Evolutionary conservation across 306 rosid genomes (phyloP).

Genomic region (Begonia loranthoides): DNA sequence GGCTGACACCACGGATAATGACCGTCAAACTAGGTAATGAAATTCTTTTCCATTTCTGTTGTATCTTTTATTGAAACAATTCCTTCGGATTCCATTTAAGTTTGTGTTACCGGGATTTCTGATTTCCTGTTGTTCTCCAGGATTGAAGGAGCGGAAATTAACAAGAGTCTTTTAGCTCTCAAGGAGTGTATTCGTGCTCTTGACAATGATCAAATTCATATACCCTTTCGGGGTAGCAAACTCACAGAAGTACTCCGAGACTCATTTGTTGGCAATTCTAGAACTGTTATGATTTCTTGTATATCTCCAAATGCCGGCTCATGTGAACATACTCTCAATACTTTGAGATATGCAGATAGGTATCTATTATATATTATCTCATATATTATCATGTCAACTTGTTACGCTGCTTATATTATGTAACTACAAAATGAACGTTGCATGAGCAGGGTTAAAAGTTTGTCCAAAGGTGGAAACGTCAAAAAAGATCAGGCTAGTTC

Average conservation of each 20-base stretch:
- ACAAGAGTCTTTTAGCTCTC: constrained; percentile 92
- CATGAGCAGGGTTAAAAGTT: constrained; percentile 80
- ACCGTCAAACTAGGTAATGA: constrained; percentile 85
- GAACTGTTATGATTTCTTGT: constrained; percentile 95
- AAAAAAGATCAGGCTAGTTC: constrained; percentile 67
- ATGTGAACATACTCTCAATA: constrained; percentile 90
- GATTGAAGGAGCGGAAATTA: constrained; percentile 97
- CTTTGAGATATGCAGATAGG: constrained; percentile 98
- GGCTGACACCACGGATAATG: constrained; percentile 98
- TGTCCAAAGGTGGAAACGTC: constrained; percentile 78
- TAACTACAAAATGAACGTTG: constrained; percentile 14
- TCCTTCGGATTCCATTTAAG: not conserved
- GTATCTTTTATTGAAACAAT: not conserved
- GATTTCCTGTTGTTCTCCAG: constrained; percentile 18
- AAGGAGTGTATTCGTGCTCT: constrained; percentile 97
- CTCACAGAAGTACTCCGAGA: constrained; percentile 99
- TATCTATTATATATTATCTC: constrained; percentile 17
- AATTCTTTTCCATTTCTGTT: not conserved
- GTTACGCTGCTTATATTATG: constrained; percentile 3
- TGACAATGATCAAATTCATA: constrained; percentile 97
- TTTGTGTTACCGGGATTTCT: not conserved
- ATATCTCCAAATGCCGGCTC: constrained; percentile 98
- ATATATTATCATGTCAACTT: constrained; percentile 1
- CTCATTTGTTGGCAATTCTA: constrained; percentile 94
- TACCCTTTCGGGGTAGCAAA: constrained; percentile 97